Conservation (phyloP, 345 rosid species). For the Syzygium grande region DNA sequence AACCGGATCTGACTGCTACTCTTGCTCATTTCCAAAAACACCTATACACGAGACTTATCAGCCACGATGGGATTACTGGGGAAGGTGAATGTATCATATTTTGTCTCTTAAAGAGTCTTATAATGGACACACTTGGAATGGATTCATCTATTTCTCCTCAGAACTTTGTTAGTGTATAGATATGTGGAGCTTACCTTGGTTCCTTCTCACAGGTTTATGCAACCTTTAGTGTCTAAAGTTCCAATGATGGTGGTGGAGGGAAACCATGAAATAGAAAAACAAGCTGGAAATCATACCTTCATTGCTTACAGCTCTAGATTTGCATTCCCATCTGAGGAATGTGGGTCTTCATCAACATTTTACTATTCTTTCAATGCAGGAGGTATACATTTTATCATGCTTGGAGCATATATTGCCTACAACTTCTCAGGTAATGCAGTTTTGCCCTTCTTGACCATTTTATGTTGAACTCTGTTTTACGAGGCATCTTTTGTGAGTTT, state of each 20-base stretch:
- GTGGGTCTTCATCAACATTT: constrained; percentile 63
- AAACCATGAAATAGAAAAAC: constrained; percentile 77
- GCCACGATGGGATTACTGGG: constrained; percentile 99
- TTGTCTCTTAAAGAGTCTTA: background rate
- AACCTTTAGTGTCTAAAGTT: constrained; percentile 52
- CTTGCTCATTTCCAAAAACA: constrained; percentile 36
- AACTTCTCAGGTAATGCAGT: constrained; percentile 2
- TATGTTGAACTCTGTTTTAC: background rate
- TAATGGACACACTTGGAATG: background rate
- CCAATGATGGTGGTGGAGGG: constrained; percentile 89
- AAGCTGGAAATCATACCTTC: constrained; percentile 56
- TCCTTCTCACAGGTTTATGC: constrained; percentile 61
- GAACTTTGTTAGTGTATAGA: background rate
- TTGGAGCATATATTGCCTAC: constrained; percentile 62
- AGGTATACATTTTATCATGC: constrained; percentile 87
- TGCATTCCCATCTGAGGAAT: constrained; percentile 69
- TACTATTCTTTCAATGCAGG: constrained; percentile 92
- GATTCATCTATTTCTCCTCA: background rate
- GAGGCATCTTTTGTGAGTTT: constrained; percentile 29
- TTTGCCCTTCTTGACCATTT: background rate
- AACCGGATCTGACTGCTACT: constrained; percentile 41
- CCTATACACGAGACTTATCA: constrained; percentile 78
- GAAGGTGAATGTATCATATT: constrained; percentile 40
- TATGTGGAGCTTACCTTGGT: background rate
- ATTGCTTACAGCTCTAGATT: constrained; percentile 78